Percentiles rank a stretch among this genome's conserved stretches.
phyloP scores from a whole-genome alignment of 768 basidiomycete genomes.

The Hortiboletus flavorubellus region DNA sequence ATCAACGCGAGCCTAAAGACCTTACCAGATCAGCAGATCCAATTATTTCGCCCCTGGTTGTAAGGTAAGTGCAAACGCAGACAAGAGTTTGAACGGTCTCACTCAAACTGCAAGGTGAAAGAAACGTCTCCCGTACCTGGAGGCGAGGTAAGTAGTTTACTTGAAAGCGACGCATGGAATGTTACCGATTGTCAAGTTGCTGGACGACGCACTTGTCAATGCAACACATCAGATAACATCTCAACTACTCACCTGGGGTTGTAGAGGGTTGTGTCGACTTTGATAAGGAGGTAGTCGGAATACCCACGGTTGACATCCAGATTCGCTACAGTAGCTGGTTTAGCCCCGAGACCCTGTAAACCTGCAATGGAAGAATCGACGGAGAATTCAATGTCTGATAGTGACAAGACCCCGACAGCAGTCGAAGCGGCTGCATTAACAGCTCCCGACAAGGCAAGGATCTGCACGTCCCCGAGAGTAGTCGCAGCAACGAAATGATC shows the following conservation, averaged over 20 bases:
- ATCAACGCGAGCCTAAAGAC: neutral
- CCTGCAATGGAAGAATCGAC: slow-evolving; percentile 59
- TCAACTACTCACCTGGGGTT: slow-evolving; percentile 53
- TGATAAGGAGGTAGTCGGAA: slow-evolving; percentile 65
- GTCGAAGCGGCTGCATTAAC: slow-evolving; percentile 58
- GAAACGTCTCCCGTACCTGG: slow-evolving; percentile 61
- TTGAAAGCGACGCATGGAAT: neutral
- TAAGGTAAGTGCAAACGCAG: neutral
- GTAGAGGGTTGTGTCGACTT: slow-evolving; percentile 53
- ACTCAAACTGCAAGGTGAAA: slow-evolving; percentile 57
- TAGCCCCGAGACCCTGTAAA: slow-evolving; percentile 58
- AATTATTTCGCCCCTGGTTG: slow-evolving; percentile 46
- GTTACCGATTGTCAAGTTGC: slow-evolving; percentile 39
- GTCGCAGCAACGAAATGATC: slow-evolving; percentile 60
- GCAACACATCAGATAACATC: neutral
- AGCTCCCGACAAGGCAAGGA: slow-evolving; percentile 50
- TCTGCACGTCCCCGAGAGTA: slow-evolving; percentile 44
- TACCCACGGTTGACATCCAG: slow-evolving; percentile 70
- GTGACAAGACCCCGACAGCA: slow-evolving; percentile 58
- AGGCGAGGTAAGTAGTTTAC: slow-evolving; percentile 37
- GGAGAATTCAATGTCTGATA: slow-evolving; percentile 55
- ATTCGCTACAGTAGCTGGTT: slow-evolving; percentile 52
- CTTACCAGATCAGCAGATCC: slow-evolving; percentile 57
- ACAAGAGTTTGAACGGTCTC: slow-evolving; percentile 17
- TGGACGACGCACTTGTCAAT: slow-evolving; percentile 7